phyloP scores from a whole-genome alignment of 306 rosid species.

The Corylus avellana region DNA sequence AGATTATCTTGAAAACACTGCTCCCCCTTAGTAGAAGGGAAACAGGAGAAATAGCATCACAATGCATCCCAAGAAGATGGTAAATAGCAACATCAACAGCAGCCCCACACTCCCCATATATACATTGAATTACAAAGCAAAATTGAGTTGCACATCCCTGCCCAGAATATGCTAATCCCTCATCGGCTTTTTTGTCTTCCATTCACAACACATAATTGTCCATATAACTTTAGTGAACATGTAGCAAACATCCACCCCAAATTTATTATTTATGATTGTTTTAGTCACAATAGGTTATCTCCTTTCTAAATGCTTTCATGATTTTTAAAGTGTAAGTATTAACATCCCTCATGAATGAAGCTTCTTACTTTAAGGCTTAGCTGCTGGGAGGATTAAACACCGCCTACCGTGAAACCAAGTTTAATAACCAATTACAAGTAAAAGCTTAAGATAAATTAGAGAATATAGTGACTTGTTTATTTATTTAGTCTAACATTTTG shows the following conservation, averaged over 20 bases:
- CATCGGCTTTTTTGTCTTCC: background rate
- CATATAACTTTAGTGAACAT: background rate
- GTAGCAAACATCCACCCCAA: background rate
- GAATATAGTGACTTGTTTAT: background rate
- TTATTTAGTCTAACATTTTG: background rate
- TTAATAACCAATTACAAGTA: no score
- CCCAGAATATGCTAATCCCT: background rate
- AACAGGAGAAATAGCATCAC: background rate
- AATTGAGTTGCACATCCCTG: no score
- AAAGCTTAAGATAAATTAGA: no score
- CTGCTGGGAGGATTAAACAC: no score
- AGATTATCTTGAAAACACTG: background rate
- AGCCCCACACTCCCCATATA: background rate
- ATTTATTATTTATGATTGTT: background rate
- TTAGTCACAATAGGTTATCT: background rate
- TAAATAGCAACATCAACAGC: background rate
- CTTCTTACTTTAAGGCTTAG: background rate
- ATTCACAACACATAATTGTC: background rate
- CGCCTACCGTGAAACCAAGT: no score
- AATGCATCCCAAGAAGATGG: conserved; percentile 4
- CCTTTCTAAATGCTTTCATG: background rate
- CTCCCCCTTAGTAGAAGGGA: background rate
- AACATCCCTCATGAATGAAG: background rate
- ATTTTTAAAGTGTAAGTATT: background rate
- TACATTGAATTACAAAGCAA: background rate